Conservation (phyloP, 352 stramenopile species). For the Pythium dissotocum region DNA sequence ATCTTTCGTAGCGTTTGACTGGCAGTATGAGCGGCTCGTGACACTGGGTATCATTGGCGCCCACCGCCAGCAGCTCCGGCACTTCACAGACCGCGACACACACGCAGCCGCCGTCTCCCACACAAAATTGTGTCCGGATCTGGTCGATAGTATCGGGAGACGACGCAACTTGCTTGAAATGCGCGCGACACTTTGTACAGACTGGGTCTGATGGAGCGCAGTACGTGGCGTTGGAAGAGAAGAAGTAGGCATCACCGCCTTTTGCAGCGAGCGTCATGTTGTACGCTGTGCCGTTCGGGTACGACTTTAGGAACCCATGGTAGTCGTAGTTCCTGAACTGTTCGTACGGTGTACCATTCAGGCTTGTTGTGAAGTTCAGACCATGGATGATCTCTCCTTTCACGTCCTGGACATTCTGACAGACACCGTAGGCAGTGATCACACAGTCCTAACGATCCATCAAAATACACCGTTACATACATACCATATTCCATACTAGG, state of each 20-base stretch:
- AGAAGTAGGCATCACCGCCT: not conserved
- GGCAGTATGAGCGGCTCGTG: not conserved
- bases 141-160: not conserved
- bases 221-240: constrained; percentile 45
- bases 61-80: constrained; percentile 3
- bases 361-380: no score
- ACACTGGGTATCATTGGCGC: not conserved
- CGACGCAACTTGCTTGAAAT: not conserved
- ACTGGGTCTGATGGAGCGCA: constrained; percentile 37
- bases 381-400: no score
- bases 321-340: not conserved
- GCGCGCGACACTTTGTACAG: constrained; percentile 34
- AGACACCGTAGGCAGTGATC: not conserved
- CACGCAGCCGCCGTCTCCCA: constrained; percentile 7
- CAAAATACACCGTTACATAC: not conserved
- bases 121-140: constrained; percentile 3
- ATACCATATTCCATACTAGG: not conserved
- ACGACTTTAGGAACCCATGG: not conserved
- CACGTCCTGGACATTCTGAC: not conserved
- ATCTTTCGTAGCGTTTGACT: not conserved
- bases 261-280: not conserved
- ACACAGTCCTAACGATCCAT: not conserved
- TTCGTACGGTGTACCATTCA: no score
- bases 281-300: not conserved
- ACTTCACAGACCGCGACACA: constrained; percentile 21